Base-by-base conservation (phyloP, 2,329 filamentous ascomycete genomes). In the Pseudopithomyces chartarum region DNA sequence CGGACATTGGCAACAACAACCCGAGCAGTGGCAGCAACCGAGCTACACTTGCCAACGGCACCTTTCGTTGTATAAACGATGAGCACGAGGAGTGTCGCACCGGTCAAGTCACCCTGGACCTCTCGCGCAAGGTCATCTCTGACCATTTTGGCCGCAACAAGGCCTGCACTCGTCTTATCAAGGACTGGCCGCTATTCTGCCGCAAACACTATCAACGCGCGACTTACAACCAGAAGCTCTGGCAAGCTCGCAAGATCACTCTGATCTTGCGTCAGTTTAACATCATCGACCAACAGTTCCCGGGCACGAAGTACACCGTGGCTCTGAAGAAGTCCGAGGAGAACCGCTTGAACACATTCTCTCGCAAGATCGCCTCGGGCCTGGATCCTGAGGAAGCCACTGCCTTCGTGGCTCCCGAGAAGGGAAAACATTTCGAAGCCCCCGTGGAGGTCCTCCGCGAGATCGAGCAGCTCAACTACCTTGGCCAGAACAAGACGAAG, bases 161-260 rank as follows among this genome's bases (percentile, higher is more conserved):
- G 46, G 65, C 68, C 10, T 75, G 73, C 54, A 73, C 69, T 0
- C 66, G 70, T 22, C 46, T 64, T 32, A 67, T 76, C 34, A 60
- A 52, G 0, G 52, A 64, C 19, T 77, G 74, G 73, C 71, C 74
- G 1, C 58, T 75, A 1, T 71, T 73, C 53, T 77, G 74, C 53
- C 71, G 74, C 49, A 77, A 76, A 60, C 74, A 77, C 56, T 77
- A 77, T 53, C 74, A 77, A 66, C 73, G 74, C n/a, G 69, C 70
- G 1, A 74, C 73, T 2, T 77, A 77, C 64, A 70, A 71, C 53
- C 66, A 68, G n/a, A 55, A 60, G 17, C 57, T 65, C 33, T 77
- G 73, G 73, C 71, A 75, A 55, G 42, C 58, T 4, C 67, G 68
- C 55, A 77, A 77, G 56, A 57, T 73, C 26, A 51, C 58, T 39